Base-by-base conservation (phyloP, 2,329 filamentous ascomycete genomes). In the Lachnellula willkommii region DNA sequence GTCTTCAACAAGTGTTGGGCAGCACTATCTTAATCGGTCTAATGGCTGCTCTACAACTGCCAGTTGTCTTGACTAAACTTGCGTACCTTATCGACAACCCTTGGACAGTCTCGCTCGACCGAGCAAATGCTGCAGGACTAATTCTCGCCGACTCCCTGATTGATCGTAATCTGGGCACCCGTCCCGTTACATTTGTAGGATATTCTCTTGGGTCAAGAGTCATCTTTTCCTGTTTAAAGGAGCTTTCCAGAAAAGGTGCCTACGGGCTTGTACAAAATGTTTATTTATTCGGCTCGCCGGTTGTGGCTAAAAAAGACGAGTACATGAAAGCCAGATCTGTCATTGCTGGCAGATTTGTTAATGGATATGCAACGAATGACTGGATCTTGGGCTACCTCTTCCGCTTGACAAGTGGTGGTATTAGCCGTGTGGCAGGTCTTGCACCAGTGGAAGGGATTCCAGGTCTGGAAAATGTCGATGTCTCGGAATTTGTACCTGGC, bases 311-410 rank as follows among this genome's bases (percentile, higher is more conserved):
- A 70, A 88, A 84, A 67, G 93, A 97, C 55, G 94, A 99, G 60
- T 97, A 89, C 65, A 72, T 92, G 24, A 87, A 82, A 65, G 89
- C 87, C 9, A 84, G 88, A 54, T 87, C 87, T n/a, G 86, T 96
- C 3, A 89, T 97, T 3, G 81, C 89, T 7, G 94, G 94, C n/a
- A 83, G 92, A 43, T 96, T 97, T 64, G 84, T 99, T 61, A 99
- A 96, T 68, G 94, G 90, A 15, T 99, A 92, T 74, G 89, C 94
- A 64, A 88, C 82, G 48, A 96, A 94, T 69, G 94, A 99, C 74
- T 99, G 94, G 94, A 97, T 99, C 66, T 74, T 99, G 50, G 91
- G 87, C 58, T 99, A 99, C 69, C 83, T 99, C 1, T 99, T 99
- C 79, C 89, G 94, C 14, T 82, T 96, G 43, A 99, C 94, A 3